Percentiles rank a stretch among this genome's conserved stretches.
Conservation (phyloP, 257 asterid species). For the Fraxinus quadrangulata region DNA sequence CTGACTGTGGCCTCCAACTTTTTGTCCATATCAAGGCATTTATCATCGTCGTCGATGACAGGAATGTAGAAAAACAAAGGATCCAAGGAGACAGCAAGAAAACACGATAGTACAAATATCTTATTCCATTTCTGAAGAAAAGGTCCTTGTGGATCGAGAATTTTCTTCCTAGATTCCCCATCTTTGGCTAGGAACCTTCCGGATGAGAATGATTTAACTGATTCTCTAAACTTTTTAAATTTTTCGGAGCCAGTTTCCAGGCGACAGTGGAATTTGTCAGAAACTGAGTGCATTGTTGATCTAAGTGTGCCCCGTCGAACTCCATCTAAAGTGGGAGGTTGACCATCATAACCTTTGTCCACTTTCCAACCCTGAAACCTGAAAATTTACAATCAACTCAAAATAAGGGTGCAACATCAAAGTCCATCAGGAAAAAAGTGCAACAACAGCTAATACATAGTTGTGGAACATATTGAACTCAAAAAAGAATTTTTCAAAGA, state of each 20-base stretch:
- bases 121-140: constrained; percentile 98
- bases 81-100: constrained; percentile 92
- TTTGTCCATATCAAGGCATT: constrained; percentile 82
- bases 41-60: constrained; percentile 56
- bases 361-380: constrained; percentile 90
- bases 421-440: not conserved
- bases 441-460: not conserved
- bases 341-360: constrained; percentile 53
- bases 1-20: constrained; percentile 76
- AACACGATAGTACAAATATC: constrained; percentile 80
- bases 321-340: constrained; percentile 39
- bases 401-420: not conserved
- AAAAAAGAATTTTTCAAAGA: not conserved
- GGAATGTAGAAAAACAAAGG: constrained; percentile 97
- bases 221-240: constrained; percentile 57
- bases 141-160: constrained; percentile 93
- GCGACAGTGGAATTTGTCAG: constrained; percentile 50
- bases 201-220: constrained; percentile 61
- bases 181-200: constrained; percentile 45
- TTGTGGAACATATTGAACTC: not conserved
- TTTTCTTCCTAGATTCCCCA: constrained; percentile 52
- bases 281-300: constrained; percentile 49
- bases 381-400: constrained; percentile 23
- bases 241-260: constrained; percentile 61
- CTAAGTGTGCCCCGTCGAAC: constrained; percentile 39